These are phyloP conservation scores for Dictyostelium purpureum DNA, from an alignment of 78 protist species.

Conservation along the genomic window DNA sequence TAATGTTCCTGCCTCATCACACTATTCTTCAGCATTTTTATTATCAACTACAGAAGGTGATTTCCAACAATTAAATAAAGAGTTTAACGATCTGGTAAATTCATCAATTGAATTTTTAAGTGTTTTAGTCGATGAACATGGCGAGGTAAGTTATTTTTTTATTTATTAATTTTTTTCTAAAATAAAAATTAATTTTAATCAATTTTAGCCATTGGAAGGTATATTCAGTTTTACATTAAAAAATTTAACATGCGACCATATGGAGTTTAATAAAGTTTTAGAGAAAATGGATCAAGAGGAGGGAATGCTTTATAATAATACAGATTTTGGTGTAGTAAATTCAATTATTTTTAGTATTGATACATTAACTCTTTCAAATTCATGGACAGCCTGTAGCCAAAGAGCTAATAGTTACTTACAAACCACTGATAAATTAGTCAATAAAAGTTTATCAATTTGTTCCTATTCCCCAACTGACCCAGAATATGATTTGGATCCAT, in stretches of 20 bases:
- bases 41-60: conserved; percentile 13
- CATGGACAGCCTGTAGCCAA: conserved; percentile 35
- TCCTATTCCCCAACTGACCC: background rate
- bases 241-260: background rate
- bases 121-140: conserved; percentile 13
- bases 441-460: conserved; percentile 8
- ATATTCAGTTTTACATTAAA: background rate
- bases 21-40: conserved; percentile 40
- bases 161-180: background rate
- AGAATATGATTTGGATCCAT: conserved; percentile 30
- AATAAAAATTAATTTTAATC: background rate
- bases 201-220: conserved; percentile 18
- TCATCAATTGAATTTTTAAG: conserved; percentile 7
- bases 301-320: background rate
- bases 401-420: conserved; percentile 2
- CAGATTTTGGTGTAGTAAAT: background rate
- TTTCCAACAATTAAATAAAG: background rate
- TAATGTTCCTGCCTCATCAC: background rate
- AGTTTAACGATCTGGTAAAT: background rate
- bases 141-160: background rate
- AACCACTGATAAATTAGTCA: background rate
- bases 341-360: conserved; percentile 34
- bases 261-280: background rate
- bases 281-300: background rate
- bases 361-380: conserved; percentile 29